phyloP scores from a whole-genome alignment of 495 filamentous ascomycete species.

The Achaetomiella virescens region DNA sequence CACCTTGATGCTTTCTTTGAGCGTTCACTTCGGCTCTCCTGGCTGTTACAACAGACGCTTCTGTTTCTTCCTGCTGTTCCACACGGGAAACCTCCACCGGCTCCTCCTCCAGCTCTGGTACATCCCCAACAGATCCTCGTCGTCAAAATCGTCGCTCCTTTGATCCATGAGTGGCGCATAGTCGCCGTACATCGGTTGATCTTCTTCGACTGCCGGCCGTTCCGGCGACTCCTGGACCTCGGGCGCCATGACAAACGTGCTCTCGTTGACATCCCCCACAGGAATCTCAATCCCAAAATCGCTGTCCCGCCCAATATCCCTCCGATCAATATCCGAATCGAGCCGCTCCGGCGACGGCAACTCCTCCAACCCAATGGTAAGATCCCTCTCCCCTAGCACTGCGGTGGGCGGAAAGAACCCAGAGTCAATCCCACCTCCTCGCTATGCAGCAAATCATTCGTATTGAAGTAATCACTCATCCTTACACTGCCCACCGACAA shows the following conservation, averaged over 20 bases:
- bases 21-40: slow-evolving; percentile 23
- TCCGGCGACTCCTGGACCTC: slow-evolving; percentile 21
- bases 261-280: slow-evolving; percentile 36
- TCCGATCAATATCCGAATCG: slow-evolving; percentile 32
- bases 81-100: slow-evolving; percentile 5
- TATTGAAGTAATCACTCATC: slow-evolving; percentile 59
- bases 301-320: slow-evolving; percentile 33
- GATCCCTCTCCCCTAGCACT: slow-evolving; percentile 28
- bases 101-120: slow-evolving; percentile 19
- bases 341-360: slow-evolving; percentile 24
- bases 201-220: slow-evolving; percentile 6
- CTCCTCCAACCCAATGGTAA: slow-evolving; percentile 12
- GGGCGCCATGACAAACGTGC: slow-evolving; percentile 38
- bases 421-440: slow-evolving; percentile 47
- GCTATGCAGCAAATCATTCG: slow-evolving; percentile 31
- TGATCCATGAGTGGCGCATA: slow-evolving; percentile 19
- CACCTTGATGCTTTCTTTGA: slow-evolving; percentile 45
- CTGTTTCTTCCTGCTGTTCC: slow-evolving; percentile 4
- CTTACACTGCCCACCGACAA: slow-evolving; percentile 44
- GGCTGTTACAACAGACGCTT: background rate
- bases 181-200: slow-evolving; percentile 13
- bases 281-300: slow-evolving; percentile 45
- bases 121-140: slow-evolving; percentile 21
- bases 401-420: slow-evolving; percentile 36
- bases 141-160: slow-evolving; percentile 23